Evolutionary conservation across 2,329 filamentous ascomycete species (phyloP).

Genomic region (Aspergillus spinulosporus): DNA sequence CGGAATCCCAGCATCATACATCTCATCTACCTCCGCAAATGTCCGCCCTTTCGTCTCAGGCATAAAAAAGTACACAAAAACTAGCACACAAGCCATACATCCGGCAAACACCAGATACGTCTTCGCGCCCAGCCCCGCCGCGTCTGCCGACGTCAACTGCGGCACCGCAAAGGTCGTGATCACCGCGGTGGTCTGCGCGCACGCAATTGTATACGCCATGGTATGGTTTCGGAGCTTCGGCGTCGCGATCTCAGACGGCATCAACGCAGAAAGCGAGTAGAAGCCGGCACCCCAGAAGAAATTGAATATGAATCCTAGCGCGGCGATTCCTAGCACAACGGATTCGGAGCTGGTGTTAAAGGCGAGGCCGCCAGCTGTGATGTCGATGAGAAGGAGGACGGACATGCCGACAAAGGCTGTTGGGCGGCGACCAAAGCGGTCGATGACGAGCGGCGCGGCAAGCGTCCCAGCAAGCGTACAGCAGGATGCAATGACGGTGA

Average conservation of each 20-base stretch:
- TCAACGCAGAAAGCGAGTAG: background rate
- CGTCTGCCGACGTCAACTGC: background rate
- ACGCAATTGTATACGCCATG: background rate
- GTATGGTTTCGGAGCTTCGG: background rate
- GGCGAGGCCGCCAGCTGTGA: background rate
- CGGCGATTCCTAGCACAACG: background rate
- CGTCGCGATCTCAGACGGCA: background rate
- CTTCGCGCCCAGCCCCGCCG: background rate
- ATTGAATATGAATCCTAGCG: background rate
- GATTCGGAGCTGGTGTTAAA: background rate
- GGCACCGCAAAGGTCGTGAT: background rate
- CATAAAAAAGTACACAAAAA: background rate
- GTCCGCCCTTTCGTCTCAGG: background rate
- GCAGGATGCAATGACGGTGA: background rate
- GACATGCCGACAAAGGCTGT: background rate
- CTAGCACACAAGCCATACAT: background rate
- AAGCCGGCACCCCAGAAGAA: background rate
- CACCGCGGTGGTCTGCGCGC: background rate
- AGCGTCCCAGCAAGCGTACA: background rate
- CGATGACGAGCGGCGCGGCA: background rate
- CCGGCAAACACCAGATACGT: background rate
- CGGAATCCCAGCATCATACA: slow-evolving; percentile 27
- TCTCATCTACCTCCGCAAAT: background rate
- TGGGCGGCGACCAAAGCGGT: background rate
- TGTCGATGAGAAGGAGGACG: background rate